Evolutionary conservation across 108 stramenopile genomes (phyloP).

Genomic region (Mediolabrus comicus): DNA sequence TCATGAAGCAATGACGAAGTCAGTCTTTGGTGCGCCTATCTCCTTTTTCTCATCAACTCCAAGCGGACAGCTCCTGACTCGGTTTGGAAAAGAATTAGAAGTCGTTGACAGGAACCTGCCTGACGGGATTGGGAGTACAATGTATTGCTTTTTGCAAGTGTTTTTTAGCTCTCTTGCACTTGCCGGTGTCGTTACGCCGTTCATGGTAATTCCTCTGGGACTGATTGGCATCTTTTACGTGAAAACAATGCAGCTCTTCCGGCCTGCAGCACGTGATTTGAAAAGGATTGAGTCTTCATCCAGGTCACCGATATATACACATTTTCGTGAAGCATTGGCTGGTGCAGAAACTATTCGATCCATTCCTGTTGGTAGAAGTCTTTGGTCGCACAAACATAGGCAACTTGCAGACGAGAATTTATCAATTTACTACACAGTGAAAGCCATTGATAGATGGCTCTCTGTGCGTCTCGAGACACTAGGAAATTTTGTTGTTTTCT

Average conservation of each 20-base stretch:
- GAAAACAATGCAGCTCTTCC: slow-evolving; percentile 57
- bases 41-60: slow-evolving; percentile 93
- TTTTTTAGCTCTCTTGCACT: slow-evolving; percentile 56
- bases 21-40: slow-evolving; percentile 88
- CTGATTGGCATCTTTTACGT: slow-evolving; percentile 55
- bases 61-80: slow-evolving; percentile 83
- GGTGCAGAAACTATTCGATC: slow-evolving; percentile 90
- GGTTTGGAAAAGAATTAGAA: slow-evolving; percentile 90
- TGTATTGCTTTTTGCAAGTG: slow-evolving; percentile 78
- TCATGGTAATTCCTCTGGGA: slow-evolving; percentile 55
- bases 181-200: slow-evolving; percentile 64
- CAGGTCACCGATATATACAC: slow-evolving; percentile 92
- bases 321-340: slow-evolving; percentile 89
- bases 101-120: slow-evolving; percentile 73
- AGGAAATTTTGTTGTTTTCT: slow-evolving; percentile 68
- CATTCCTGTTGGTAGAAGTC: slow-evolving; percentile 51
- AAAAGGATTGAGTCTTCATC: slow-evolving; percentile 86
- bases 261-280: slow-evolving; percentile 79
- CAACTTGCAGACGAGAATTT: slow-evolving; percentile 61
- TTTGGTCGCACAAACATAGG: slow-evolving; percentile 66
- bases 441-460: slow-evolving; percentile 80
- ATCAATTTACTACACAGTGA: slow-evolving; percentile 68
- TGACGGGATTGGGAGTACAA: slow-evolving; percentile 62
- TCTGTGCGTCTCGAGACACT: slow-evolving; percentile 74
- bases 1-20: slow-evolving; percentile 67